A percentile compares a stretch with the other conserved stretches of the same genome.
Conservation (phyloP, 441 rosid genomes). For the Pelargonium fulgidum region DNA sequence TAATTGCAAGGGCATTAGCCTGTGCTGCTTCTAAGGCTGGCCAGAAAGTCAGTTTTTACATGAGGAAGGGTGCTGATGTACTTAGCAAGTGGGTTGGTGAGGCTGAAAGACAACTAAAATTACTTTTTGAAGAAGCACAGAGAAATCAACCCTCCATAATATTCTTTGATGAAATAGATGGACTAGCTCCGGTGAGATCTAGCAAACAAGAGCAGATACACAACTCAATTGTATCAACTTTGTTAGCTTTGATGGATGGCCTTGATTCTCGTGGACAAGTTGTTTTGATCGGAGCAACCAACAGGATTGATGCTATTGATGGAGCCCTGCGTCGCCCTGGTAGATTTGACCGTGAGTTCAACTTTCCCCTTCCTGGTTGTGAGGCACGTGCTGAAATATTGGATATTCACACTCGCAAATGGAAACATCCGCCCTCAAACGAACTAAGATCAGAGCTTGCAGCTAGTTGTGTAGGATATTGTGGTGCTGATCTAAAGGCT, state of each 20-base stretch:
- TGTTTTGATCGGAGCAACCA: slow-evolving; percentile 99
- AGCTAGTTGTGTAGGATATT: slow-evolving; percentile 96
- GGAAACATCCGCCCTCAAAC: slow-evolving; percentile 86
- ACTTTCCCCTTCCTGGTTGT: slow-evolving; percentile 95
- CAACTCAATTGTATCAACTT: slow-evolving; percentile 95
- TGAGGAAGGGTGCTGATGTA: slow-evolving; percentile 99
- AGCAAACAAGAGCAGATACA: slow-evolving; percentile 99
- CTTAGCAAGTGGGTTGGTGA: slow-evolving; percentile 99
- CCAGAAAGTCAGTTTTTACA: slow-evolving; percentile 98
- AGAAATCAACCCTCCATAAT: slow-evolving; percentile 97
- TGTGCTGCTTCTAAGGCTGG: slow-evolving; percentile 99
- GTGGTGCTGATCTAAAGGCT: slow-evolving; percentile 99
- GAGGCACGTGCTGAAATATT: slow-evolving; percentile 97
- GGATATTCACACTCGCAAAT: slow-evolving; percentile 94
- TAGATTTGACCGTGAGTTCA: slow-evolving; percentile 96
- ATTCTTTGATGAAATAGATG: slow-evolving; percentile 99
- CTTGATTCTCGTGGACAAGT: slow-evolving; percentile 99
- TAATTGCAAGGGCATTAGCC: slow-evolving; percentile 97
- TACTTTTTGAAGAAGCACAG: slow-evolving; percentile 98
- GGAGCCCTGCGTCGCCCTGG: slow-evolving; percentile 99
- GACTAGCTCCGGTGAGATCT: slow-evolving; percentile 98
- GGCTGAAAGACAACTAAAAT: slow-evolving; percentile 96
- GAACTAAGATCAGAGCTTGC: slow-evolving; percentile 90
- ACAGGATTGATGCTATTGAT: slow-evolving; percentile 98
- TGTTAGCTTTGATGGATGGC: slow-evolving; percentile 99